These are phyloP conservation scores for Garcia nutans DNA, from an alignment of 345 rosid genomes.

Conservation along the genomic window DNA sequence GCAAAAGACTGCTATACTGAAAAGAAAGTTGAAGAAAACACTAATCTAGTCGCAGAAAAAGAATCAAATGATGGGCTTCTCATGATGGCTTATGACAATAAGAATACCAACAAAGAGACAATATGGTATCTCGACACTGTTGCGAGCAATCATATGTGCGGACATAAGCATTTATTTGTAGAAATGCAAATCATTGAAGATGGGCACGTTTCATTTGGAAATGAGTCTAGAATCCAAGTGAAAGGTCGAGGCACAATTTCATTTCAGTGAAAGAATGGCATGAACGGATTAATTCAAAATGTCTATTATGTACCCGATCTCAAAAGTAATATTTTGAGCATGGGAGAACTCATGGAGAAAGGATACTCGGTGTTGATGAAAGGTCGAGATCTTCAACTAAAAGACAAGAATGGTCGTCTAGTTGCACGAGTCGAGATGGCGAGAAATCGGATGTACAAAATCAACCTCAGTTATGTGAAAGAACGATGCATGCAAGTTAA, in stretches of 20 bases:
- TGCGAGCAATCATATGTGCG: not conserved
- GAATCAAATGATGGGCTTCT: too few relatives aligned
- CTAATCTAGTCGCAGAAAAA: too few relatives aligned
- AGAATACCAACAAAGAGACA: constrained; percentile 12
- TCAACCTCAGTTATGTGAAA: not conserved
- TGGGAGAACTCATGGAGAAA: constrained; percentile 5
- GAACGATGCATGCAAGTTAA: not conserved
- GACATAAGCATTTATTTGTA: too few relatives aligned
- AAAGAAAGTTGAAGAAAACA: too few relatives aligned
- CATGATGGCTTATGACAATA: constrained; percentile 10
- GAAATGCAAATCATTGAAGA: too few relatives aligned
- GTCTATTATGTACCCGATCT: too few relatives aligned
- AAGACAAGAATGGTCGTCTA: not conserved
- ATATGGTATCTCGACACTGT: constrained; percentile 12
- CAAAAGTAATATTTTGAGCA: not conserved
- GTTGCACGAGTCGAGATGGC: not conserved
- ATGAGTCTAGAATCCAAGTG: too few relatives aligned
- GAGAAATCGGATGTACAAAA: not conserved
- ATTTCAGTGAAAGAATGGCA: too few relatives aligned
- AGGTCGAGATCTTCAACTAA: not conserved
- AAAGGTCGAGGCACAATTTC: too few relatives aligned
- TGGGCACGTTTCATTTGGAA: too few relatives aligned
- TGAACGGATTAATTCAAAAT: too few relatives aligned
- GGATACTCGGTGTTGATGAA: not conserved
- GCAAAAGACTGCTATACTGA: too few relatives aligned